phyloP scores from a whole-genome alignment of 2,329 filamentous ascomycete genomes.

The Aureobasidium subglaciale region DNA sequence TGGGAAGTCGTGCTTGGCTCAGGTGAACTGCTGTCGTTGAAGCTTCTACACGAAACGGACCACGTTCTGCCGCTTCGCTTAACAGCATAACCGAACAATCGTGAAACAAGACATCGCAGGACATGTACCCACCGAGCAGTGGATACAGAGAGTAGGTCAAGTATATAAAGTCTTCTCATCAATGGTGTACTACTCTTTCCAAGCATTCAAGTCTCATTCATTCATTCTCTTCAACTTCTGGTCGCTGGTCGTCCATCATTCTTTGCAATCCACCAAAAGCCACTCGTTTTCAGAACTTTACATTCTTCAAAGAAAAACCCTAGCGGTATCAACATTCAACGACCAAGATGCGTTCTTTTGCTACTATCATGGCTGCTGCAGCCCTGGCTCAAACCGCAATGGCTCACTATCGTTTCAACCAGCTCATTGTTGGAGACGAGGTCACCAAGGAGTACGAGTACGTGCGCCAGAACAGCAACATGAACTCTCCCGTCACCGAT shows the following conservation, averaged over 20 bases:
- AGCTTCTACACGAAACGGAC: slow-evolving; percentile 6
- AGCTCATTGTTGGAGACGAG: slow-evolving; percentile 37
- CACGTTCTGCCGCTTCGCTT: slow-evolving; percentile 5
- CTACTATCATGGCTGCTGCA: slow-evolving; percentile 26
- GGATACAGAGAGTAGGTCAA: not conserved
- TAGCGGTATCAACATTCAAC: slow-evolving; percentile 10
- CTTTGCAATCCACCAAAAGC: slow-evolving; percentile 1
- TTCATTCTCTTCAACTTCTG: slow-evolving; percentile 3
- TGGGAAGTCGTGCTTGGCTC: not conserved
- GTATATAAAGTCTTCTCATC: slow-evolving; percentile 4
- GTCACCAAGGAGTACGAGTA: slow-evolving; percentile 40
- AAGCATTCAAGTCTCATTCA: slow-evolving; percentile 10
- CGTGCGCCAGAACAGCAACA: slow-evolving; percentile 38
- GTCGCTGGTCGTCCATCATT: slow-evolving; percentile 14
- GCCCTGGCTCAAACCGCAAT: slow-evolving; percentile 27
- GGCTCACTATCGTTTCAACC: slow-evolving; percentile 25
- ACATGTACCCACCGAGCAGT: not conserved
- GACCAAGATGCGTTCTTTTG: slow-evolving; percentile 30
- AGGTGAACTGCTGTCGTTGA: not conserved
- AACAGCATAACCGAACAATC: slow-evolving; percentile 9
- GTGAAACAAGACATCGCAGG: not conserved
- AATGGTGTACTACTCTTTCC: not conserved
- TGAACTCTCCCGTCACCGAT: slow-evolving; percentile 30
- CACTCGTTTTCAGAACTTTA: slow-evolving; percentile 6
- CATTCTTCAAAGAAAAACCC: slow-evolving; percentile 18